These are phyloP conservation scores for Penicillium sp. DNA, from an alignment of 2,329 filamentous ascomycete species.

Conservation along the genomic window DNA sequence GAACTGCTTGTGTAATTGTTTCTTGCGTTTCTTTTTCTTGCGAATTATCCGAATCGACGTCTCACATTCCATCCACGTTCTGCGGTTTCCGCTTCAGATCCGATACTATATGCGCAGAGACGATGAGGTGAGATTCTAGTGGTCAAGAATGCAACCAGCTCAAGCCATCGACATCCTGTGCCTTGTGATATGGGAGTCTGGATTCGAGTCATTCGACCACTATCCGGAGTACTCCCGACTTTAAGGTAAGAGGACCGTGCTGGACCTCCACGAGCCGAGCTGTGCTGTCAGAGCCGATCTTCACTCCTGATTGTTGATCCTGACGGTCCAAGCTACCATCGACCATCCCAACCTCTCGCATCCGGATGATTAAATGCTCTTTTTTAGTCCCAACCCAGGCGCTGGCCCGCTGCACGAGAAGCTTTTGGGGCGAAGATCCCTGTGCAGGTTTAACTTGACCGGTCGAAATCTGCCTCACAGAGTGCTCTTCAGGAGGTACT, in stretches of 20 bases:
- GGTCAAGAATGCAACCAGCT: background rate
- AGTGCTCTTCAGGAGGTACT: too few relatives aligned
- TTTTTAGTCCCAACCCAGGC: background rate
- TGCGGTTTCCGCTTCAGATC: constrained; percentile 11
- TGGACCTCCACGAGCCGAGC: background rate
- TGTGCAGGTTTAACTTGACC: constrained; percentile 13
- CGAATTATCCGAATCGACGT: constrained; percentile 19
- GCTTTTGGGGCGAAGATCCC: constrained; percentile 10
- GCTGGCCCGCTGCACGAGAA: constrained; percentile 11
- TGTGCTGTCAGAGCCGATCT: constrained; percentile 8
- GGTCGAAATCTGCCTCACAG: too few relatives aligned
- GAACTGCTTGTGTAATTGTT: background rate
- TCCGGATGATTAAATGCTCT: background rate
- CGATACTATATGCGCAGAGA: background rate
- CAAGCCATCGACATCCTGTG: background rate
- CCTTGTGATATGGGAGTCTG: background rate
- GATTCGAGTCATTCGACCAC: background rate
- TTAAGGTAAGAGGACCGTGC: background rate
- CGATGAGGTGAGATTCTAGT: constrained; percentile 11
- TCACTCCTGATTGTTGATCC: constrained; percentile 9
- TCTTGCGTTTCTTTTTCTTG: constrained; percentile 10
- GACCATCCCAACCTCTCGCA: background rate
- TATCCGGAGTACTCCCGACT: background rate
- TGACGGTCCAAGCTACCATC: constrained; percentile 2
- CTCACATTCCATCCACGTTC: constrained; percentile 20